Evolutionary conservation across 208 protist species (phyloP).

Genomic region (Trypanosoma cruzi): DNA sequence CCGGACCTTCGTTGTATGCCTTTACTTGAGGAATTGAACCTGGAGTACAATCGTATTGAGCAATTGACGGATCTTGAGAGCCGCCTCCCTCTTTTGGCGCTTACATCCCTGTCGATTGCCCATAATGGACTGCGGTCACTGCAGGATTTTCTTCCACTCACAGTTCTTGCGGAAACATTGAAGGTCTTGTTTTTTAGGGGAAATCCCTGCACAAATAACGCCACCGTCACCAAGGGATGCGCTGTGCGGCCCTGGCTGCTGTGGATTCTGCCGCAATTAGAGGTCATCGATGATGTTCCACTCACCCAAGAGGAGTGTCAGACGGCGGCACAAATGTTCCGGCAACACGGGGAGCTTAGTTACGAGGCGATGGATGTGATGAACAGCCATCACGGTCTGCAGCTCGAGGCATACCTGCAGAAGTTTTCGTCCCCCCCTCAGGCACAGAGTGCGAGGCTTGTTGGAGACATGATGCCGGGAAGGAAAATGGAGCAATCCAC

Average conservation of each 20-base stretch:
- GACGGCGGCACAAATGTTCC: slow-evolving; percentile 58
- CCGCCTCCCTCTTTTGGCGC: slow-evolving; percentile 55
- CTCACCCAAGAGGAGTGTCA: slow-evolving; percentile 50
- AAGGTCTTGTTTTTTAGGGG: slow-evolving; percentile 46
- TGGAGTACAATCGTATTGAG: slow-evolving; percentile 78
- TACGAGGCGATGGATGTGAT: slow-evolving; percentile 60
- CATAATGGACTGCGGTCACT: slow-evolving; percentile 46
- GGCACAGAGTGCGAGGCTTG: neutral
- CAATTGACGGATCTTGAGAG: slow-evolving; percentile 53
- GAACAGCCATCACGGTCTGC: slow-evolving; percentile 51
- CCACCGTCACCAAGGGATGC: slow-evolving; percentile 1
- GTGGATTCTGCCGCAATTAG: slow-evolving; percentile 63
- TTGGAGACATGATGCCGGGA: neutral
- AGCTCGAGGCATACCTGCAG: slow-evolving; percentile 65
- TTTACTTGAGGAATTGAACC: slow-evolving; percentile 57
- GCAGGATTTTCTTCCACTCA: slow-evolving; percentile 51
- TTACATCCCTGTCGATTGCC: slow-evolving; percentile 52
- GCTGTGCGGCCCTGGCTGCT: slow-evolving; percentile 57
- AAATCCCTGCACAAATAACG: slow-evolving; percentile 57
- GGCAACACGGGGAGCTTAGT: slow-evolving; percentile 44
- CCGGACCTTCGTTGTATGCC: slow-evolving; percentile 76
- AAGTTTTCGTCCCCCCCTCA: slow-evolving; percentile 15
- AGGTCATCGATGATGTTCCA: slow-evolving; percentile 47
- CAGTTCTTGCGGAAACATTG: slow-evolving; percentile 64
- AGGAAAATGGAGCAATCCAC: neutral